Evolutionary conservation across 352 stramenopile genomes (phyloP), one percentile per base, ranked within the genome.

Genomic region (Peronospora farinosa): DNA sequence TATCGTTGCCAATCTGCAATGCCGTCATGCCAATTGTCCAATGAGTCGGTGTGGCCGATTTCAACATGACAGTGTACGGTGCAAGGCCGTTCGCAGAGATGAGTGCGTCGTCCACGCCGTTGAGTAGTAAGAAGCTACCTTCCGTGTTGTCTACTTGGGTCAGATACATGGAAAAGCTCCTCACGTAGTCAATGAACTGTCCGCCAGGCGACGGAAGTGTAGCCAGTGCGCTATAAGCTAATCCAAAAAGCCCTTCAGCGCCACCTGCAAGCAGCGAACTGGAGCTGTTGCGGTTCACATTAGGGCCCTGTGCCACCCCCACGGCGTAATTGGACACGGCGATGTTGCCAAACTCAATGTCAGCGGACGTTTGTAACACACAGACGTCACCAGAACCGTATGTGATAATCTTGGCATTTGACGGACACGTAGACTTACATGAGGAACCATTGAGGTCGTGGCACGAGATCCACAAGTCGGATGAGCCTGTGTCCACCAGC

Each of bases 401-500:
- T 5, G 57, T 58, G 55, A 91, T 88, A 31, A 59, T 66, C 1
- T 19, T 68, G 0, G 65, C 49, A 7, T 43, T 51, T 1, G 45
- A 51, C 0, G 79, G 77, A 38, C 79, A 91, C n/a, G 62, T 54
- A 7, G 52, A 59, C 31, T 46, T 19, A 45, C 79, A 90, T 12
- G 56, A 66, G 15, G 59, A 51, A 39, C 54, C 38, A 17, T 45
- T 64, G 37, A 84, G 52, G 58, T 70, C 79, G 36, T 70, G 71
- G 53, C 79, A 91, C 10, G 75, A 80, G 52, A 91, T 58, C 77
- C 80, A 91, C 7, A 87, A 57, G 55, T 91, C 77, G 11, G 80
- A 86, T 37, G 80, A 91, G 39, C 80, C 80, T 6, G 77, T 91
- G 62, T 91, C 79, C 15, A 90, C 63, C 16, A 81, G 65, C 47